A percentile compares a stretch with the other conserved stretches of the same genome.
Conservation (phyloP, 164 flowering plant species). For the Cinnamomum chago region DNA sequence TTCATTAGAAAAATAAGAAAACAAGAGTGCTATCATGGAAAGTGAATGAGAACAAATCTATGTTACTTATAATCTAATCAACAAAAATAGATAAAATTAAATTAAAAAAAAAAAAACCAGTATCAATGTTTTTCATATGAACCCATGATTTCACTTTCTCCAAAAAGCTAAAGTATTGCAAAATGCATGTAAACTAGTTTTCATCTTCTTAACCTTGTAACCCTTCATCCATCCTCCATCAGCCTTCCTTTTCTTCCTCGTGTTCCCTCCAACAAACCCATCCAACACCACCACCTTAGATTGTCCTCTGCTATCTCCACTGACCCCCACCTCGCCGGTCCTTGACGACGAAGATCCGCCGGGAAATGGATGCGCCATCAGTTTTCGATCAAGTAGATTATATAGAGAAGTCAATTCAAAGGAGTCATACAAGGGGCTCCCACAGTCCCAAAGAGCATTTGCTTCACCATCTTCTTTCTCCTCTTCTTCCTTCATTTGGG, state of each 20-base stretch:
- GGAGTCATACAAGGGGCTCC: constrained; percentile 8
- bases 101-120: too few relatives aligned
- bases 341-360: neutral
- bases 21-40: too few relatives aligned
- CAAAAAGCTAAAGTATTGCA: constrained; percentile 1
- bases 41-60: too few relatives aligned
- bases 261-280: neutral
- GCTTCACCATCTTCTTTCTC: neutral
- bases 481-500: constrained; percentile 4
- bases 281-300: neutral
- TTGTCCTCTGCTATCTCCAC: neutral
- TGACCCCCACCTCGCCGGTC: neutral
- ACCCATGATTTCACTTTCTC: neutral
- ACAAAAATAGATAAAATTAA: too few relatives aligned
- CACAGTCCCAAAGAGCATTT: constrained; percentile 1
- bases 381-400: neutral
- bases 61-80: too few relatives aligned
- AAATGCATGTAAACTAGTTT: neutral
- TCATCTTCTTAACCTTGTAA: neutral
- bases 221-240: neutral
- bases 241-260: neutral
- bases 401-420: neutral
- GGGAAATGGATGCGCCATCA: neutral
- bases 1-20: too few relatives aligned
- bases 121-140: too few relatives aligned